Conservation (phyloP, 2,329 filamentous ascomycete genomes). For the Xylariaceae sp. region DNA sequence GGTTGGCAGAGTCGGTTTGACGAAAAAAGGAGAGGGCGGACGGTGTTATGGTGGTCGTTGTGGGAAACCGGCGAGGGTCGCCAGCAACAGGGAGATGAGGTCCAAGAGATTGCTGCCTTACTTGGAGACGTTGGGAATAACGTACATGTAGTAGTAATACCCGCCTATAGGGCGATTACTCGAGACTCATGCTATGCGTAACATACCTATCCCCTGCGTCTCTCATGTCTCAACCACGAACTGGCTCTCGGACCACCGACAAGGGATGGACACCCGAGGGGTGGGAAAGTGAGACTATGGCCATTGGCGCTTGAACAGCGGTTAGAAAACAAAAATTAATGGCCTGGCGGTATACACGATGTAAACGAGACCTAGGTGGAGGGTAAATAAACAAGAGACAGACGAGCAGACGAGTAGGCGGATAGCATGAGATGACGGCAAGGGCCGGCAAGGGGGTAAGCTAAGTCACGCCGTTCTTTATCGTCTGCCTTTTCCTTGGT, state of each 20-base stretch:
- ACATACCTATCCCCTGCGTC: neutral
- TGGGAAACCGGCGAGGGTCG: neutral
- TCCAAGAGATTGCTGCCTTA: conserved; percentile 6
- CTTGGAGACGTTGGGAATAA: neutral
- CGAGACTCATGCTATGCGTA: neutral
- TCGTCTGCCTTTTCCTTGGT: neutral
- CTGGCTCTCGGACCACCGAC: neutral
- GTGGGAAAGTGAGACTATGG: conserved; percentile 8
- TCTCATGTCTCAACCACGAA: conserved; percentile 9
- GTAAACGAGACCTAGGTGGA: no score
- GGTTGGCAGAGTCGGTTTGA: neutral
- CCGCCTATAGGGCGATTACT: conserved; percentile 10
- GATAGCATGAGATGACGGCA: no score
- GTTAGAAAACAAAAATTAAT: no score
- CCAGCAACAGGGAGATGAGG: neutral
- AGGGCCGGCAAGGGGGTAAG: no score
- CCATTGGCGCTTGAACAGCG: neutral
- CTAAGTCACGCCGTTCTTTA: no score
- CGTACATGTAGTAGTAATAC: neutral
- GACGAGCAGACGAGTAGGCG: no score
- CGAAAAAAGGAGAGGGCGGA: neutral
- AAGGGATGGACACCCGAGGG: conserved; percentile 14
- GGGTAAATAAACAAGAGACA: no score
- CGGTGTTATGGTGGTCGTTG: neutral
- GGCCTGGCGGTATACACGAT: no score